These are phyloP conservation scores for Balansia obtecta DNA, from an alignment of 2,329 filamentous ascomycete species.

Conservation along the genomic window DNA sequence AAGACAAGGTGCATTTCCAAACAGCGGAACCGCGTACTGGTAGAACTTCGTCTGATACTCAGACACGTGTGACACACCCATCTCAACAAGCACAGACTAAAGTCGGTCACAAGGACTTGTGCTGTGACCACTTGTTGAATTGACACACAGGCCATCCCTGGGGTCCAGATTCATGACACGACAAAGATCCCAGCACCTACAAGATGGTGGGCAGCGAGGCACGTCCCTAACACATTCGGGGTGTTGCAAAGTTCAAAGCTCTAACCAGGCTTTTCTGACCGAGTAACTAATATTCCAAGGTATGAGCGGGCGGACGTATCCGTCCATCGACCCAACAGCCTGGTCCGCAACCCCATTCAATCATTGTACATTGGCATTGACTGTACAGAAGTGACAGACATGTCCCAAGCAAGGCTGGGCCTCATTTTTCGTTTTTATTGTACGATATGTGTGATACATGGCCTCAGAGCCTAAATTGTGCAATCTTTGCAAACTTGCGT, in stretches of 20 bases:
- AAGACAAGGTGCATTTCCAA: too few relatives aligned
- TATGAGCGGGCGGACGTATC: too few relatives aligned
- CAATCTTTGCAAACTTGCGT: not conserved
- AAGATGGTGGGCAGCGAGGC: too few relatives aligned
- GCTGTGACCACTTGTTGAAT: not conserved
- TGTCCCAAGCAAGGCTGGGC: not conserved
- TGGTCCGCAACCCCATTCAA: not conserved
- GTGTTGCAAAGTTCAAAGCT: too few relatives aligned
- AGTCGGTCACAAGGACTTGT: not conserved
- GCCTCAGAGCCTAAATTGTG: not conserved
- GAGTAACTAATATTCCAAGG: too few relatives aligned
- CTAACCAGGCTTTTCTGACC: too few relatives aligned
- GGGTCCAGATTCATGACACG: not conserved
- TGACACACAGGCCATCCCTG: not conserved
- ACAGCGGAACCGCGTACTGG: too few relatives aligned
- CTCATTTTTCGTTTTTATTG: not conserved
- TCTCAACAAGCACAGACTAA: not conserved
- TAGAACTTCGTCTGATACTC: too few relatives aligned
- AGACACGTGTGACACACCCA: too few relatives aligned
- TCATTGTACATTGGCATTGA: not conserved
- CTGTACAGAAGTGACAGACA: not conserved
- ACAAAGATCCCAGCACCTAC: too few relatives aligned
- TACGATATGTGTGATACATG: not conserved
- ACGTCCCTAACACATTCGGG: too few relatives aligned
- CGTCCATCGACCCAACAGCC: not conserved